These are phyloP conservation scores for Elsinoe australis DNA, from an alignment of 2,329 filamentous ascomycete species.

Conservation along the genomic window DNA sequence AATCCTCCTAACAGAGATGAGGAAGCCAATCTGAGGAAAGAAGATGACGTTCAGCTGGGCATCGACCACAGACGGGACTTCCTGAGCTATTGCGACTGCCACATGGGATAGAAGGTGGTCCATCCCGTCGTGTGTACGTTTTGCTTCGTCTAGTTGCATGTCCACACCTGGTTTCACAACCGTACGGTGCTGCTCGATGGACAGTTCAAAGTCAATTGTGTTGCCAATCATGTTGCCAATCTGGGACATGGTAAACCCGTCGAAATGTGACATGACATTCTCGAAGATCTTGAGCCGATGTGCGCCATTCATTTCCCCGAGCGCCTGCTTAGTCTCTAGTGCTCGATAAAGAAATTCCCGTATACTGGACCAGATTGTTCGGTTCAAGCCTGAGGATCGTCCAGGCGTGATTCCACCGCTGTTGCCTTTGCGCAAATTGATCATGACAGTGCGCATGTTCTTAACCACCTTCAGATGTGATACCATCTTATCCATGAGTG, in stretches of 20 bases:
- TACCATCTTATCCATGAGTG: conserved; percentile 55
- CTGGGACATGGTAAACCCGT: conserved; percentile 51
- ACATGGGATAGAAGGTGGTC: conserved; percentile 63
- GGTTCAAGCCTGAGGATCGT: conserved; percentile 42
- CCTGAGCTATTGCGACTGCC: conserved; percentile 53
- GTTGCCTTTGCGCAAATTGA: conserved; percentile 60
- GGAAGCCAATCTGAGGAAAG: conserved; percentile 84
- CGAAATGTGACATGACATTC: conserved; percentile 55
- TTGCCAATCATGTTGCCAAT: conserved; percentile 65
- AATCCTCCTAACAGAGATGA: conserved; percentile 65
- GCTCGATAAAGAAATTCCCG: conserved; percentile 63
- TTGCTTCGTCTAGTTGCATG: conserved; percentile 66
- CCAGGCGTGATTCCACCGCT: conserved; percentile 42
- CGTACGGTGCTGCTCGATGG: conserved; percentile 61
- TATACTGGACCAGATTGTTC: conserved; percentile 58
- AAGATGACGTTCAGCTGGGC: conserved; percentile 69
- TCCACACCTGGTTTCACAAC: conserved; percentile 68
- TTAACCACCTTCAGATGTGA: conserved; percentile 62
- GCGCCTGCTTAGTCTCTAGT: conserved; percentile 59
- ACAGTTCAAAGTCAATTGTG: conserved; percentile 72
- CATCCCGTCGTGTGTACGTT: conserved; percentile 69
- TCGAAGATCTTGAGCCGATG: conserved; percentile 46
- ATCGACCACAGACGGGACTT: conserved; percentile 53
- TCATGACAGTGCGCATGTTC: conserved; percentile 63
- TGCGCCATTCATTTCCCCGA: conserved; percentile 51